A percentile compares a stretch with the other conserved stretches of the same genome.
phyloP scores from a whole-genome alignment of 768 basidiomycete species.

The Lactifluus volemus region DNA sequence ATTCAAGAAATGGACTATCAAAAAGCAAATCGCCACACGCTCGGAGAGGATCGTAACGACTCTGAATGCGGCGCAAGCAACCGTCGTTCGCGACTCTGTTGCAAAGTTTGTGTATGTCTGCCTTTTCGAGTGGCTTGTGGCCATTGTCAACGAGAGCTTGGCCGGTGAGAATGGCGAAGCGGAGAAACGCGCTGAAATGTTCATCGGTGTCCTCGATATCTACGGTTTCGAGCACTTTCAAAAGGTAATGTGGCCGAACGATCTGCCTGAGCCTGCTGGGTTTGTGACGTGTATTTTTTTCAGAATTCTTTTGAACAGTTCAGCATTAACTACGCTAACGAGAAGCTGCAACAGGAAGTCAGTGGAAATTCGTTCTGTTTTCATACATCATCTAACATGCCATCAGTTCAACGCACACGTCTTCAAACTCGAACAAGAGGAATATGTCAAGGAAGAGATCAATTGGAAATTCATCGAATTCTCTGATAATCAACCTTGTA shows the following conservation, averaged over 20 bases:
- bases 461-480: constrained; percentile 99
- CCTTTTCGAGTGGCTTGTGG: constrained; percentile 97
- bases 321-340: constrained; percentile 99
- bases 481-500: constrained; percentile 97
- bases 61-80: constrained; percentile 81
- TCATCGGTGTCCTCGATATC: constrained; percentile 98
- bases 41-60: constrained; percentile 91
- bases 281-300: neutral
- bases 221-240: constrained; percentile 97
- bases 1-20: constrained; percentile 98
- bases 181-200: constrained; percentile 88
- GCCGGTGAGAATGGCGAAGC: constrained; percentile 93
- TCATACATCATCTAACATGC: neutral
- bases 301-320: constrained; percentile 95
- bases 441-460: constrained; percentile 96
- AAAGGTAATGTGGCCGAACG: constrained; percentile 44
- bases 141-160: constrained; percentile 94
- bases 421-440: constrained; percentile 98
- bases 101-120: constrained; percentile 99
- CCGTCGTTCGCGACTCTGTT: constrained; percentile 90
- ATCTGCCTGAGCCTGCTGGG: neutral
- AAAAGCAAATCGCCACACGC: constrained; percentile 93
- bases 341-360: constrained; percentile 96
- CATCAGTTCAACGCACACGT: constrained; percentile 95
- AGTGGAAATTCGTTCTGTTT: constrained; percentile 13